Base-by-base conservation (phyloP, 2,329 filamentous ascomycete species). In the Neonectria ditissima region DNA sequence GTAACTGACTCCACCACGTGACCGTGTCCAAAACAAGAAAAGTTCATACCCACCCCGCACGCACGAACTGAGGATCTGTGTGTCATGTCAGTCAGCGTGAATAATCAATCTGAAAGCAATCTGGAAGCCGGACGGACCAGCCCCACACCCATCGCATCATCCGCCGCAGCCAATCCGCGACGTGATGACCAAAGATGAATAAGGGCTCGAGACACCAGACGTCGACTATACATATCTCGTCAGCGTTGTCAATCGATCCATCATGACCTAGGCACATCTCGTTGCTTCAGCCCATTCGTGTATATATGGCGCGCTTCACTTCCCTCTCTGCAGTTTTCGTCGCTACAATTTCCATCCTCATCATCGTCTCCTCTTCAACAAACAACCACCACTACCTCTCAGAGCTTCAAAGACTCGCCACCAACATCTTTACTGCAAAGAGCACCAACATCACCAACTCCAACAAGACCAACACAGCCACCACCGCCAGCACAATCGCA, bases 301-400 rank as follows among this genome's bases (percentile, higher is more conserved):
- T 79, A 81, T 80, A 81, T 78, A 81, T 81, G 79, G 71, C 71
- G 65, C 79, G 77, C 48, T 65, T 77, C 69, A 65, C 72, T 65
- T 67, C 74, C 62, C 58, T 73, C 50, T 63, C 70, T 73, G 77
- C 77, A 62, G 73, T 80, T 75, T 71, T 80, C 53, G 73, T 77
- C 69, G 72, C 75, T 73, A 68, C 75, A 71, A 65, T 80, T 72
- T 80, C 79, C 73, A 80, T 79, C 69, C 69, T 77, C 69, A 70
- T 75, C 73, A 71, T 77, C 70, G 69, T 72, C 65, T 71, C 71
- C 69, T 64, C 67, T 64, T 66, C 70, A 65, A 65, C 68, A 65
- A 67, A 20, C n/a, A 41, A 41, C n/a, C 8, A 70, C 39, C 53
- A 64, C 55, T 69, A 70, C 55, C 63, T 68, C 56, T 69, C 66